phyloP scores from a whole-genome alignment of 805 yeast genomes.

The Pichia scutulata region DNA sequence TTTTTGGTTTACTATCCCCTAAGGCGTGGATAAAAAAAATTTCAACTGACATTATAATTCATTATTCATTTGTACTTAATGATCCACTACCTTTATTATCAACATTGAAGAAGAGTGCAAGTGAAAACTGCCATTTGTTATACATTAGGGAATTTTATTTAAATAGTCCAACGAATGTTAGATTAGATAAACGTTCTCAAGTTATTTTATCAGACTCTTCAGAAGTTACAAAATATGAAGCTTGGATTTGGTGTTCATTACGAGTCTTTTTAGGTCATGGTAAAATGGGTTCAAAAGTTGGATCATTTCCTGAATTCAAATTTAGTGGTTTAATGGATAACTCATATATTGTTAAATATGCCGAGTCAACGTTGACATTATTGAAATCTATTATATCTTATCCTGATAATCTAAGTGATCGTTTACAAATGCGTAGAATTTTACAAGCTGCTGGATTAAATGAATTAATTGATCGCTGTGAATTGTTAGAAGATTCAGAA shows the following conservation, averaged over 20 bases:
- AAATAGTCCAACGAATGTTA: constrained; percentile 11
- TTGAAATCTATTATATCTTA: constrained; percentile 42
- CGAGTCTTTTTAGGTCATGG: constrained; percentile 58
- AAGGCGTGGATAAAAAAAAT: constrained; percentile 72
- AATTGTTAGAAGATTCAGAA: constrained; percentile 34
- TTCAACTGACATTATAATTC: constrained; percentile 68
- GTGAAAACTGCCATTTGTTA: constrained; percentile 28
- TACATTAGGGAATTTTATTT: constrained; percentile 23
- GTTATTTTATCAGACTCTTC: constrained; percentile 21
- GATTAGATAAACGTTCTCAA: constrained; percentile 23
- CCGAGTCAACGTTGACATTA: constrained; percentile 42
- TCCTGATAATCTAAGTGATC: constrained; percentile 27
- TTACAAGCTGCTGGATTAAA: constrained; percentile 35
- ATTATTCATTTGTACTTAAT: constrained; percentile 36
- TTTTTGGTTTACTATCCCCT: constrained; percentile 74
- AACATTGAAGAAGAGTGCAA: constrained; percentile 23
- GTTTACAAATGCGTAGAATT: constrained; percentile 42
- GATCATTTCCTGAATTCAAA: constrained; percentile 79
- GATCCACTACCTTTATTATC: constrained; percentile 15
- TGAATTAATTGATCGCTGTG: constrained; percentile 30
- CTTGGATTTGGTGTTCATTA: constrained; percentile 28
- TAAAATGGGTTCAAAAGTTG: constrained; percentile 82
- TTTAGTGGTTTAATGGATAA: constrained; percentile 49
- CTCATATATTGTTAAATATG: constrained; percentile 48
- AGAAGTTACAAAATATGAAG: constrained; percentile 24